phyloP scores from a whole-genome alignment of 1,284 basidiomycete genomes.

The Acaromyces ingoldii region DNA sequence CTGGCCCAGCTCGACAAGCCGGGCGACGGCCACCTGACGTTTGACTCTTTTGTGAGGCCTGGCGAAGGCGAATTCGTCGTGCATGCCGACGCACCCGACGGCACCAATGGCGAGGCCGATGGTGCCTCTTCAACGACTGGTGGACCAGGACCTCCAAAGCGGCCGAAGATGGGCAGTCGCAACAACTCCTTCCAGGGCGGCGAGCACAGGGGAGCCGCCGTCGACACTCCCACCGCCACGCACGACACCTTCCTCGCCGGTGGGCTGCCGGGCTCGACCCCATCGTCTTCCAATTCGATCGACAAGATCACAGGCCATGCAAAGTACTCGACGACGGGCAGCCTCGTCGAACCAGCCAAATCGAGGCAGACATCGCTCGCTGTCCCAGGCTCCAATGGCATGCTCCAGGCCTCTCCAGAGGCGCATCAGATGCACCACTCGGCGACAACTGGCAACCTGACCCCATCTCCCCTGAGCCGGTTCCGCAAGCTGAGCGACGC shows the following conservation, averaged over 20 bases:
- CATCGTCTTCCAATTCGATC: too few relatives aligned
- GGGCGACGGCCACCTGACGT: conserved; percentile 34
- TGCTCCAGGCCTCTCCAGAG: background rate
- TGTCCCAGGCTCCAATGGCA: conserved; percentile 1
- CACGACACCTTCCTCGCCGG: too few relatives aligned
- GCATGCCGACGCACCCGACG: background rate
- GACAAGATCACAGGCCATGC: conserved; percentile 1
- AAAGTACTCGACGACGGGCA: conserved; percentile 6
- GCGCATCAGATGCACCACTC: conserved; percentile 3
- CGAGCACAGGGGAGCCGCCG: background rate
- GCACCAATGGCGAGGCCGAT: background rate
- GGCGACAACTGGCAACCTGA: conserved; percentile 1
- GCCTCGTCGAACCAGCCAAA: background rate
- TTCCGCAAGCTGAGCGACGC: conserved; percentile 32
- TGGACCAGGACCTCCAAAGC: background rate
- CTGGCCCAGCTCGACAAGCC: conserved; percentile 12
- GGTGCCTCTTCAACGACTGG: background rate
- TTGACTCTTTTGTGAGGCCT: conserved; percentile 16
- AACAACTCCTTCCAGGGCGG: conserved; percentile 6
- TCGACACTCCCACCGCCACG: background rate
- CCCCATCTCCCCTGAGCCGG: conserved; percentile 15
- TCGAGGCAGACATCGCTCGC: background rate
- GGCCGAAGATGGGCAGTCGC: conserved; percentile 11
- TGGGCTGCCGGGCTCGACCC: too few relatives aligned
- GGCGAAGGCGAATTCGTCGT: conserved; percentile 11